phyloP scores from a whole-genome alignment of 202 grass and related monocot genomes.

The Cymbopogon flexuosus region DNA sequence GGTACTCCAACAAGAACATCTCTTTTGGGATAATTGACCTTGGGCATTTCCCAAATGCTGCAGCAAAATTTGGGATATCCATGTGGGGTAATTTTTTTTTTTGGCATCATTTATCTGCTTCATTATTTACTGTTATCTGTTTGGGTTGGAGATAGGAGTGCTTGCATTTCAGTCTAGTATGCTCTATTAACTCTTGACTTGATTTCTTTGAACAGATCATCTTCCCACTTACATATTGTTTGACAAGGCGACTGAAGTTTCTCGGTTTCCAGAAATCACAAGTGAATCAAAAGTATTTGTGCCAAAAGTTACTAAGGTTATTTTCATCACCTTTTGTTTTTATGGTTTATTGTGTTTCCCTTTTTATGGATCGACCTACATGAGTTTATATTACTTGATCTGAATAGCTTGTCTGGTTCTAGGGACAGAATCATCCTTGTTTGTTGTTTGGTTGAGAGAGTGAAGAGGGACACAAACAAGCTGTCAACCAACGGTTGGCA shows the following conservation, averaged over 20 bases:
- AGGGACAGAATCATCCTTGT: background rate
- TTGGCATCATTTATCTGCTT: conserved; percentile 6
- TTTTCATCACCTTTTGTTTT: conserved; percentile 13
- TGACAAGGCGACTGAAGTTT: conserved; percentile 72
- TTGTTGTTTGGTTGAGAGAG: background rate
- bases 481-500: background rate
- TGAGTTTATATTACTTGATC: background rate
- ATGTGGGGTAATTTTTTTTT: conserved; percentile 53
- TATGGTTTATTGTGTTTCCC: background rate
- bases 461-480: background rate
- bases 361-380: conserved; percentile 15
- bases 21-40: conserved; percentile 96
- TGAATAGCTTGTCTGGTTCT: background rate
- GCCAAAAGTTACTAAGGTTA: conserved; percentile 78
- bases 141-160: background rate
- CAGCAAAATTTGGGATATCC: conserved; percentile 87
- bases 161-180: conserved; percentile 6
- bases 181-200: conserved; percentile 9
- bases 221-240: conserved; percentile 95
- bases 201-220: conserved; percentile 56
- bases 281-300: conserved; percentile 64
- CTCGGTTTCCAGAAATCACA: conserved; percentile 68
- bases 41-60: conserved; percentile 94
- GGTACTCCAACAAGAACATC: conserved; percentile 88
- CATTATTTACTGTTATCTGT: conserved; percentile 12